Evolutionary conservation across 1,284 basidiomycete species (phyloP), one percentile per base, ranked within the genome.

Genomic region (Meripilus lineatus): DNA sequence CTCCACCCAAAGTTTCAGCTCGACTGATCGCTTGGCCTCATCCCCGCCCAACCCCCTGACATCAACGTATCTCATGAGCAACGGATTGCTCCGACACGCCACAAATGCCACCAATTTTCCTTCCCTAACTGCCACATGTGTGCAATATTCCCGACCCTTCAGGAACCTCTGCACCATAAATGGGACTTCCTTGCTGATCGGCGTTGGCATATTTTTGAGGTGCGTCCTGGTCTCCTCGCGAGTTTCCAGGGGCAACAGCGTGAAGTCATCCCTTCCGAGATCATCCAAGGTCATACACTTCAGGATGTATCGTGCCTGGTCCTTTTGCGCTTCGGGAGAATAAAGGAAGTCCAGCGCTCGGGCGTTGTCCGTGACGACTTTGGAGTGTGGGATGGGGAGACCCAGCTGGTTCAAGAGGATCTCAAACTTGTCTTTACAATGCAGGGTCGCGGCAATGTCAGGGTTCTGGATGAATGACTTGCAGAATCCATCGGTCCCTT

Each of bases 31-130:
- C 14, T 38, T 23, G 8, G 17, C 32, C 35, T 53, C 47, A 8
- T 45, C 32, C 14, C 8, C 35, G 11, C 32, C 40, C 7, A 53
- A 40, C 25, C 43, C 46, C 4, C 34, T 39, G 20, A 48, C 44
- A 44, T 53, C 50, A 5, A 42, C 44, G 33, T 53, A 53, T 21
- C 52, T 50, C 52, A 53, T 49, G n/a, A 53, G 45, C 3, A 53
- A 38, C 36, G 46, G 45, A 26, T 46, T 51, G 38, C 52, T 53
- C 17, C 50, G 21, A 21, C 50, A 53, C 4, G 50, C 52, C n/a
- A 53, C 52, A 32, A 53, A 53, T 11, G 52, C 50, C 25, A 45
- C 41, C 23, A 53, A 18, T 20, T 40, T 3, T 0, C 52, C 52
- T n/a, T 48, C 35, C 14, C 50, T 28, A 11, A 46, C 52, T 13